A percentile compares a stretch with the other conserved stretches of the same genome.
Evolutionary conservation across 2,329 filamentous ascomycete species (phyloP).

Genomic region (Cercospora brassicicola): DNA sequence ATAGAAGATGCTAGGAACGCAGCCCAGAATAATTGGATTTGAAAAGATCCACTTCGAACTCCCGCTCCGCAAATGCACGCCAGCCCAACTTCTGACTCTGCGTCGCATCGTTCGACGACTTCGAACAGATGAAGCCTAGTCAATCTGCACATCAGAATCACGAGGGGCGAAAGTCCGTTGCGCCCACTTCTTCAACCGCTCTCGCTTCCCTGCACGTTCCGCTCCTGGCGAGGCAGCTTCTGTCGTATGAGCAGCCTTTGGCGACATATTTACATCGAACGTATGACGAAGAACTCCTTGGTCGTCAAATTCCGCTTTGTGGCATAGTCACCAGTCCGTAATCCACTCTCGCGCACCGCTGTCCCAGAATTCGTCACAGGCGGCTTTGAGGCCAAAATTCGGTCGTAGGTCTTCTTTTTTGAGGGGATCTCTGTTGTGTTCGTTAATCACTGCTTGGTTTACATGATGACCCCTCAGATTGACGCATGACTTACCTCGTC

Average conservation of each 20-base stretch:
- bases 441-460: no score
- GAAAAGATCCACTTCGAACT: background rate
- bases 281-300: slow-evolving; percentile 5
- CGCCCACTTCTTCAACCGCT: slow-evolving; percentile 11
- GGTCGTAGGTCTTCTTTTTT: slow-evolving; percentile 69
- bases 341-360: slow-evolving; percentile 86
- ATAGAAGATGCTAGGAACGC: background rate
- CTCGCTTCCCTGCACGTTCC: background rate
- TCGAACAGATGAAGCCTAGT: background rate
- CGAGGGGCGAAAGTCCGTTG: slow-evolving; percentile 3
- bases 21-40: background rate
- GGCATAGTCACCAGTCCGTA: slow-evolving; percentile 31
- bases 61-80: background rate
- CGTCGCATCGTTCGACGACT: background rate
- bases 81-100: background rate
- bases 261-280: background rate
- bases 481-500: slow-evolving; percentile 55
- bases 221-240: background rate
- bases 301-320: slow-evolving; percentile 6
- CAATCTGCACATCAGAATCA: slow-evolving; percentile 4
- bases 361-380: slow-evolving; percentile 80
- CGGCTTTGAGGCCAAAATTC: slow-evolving; percentile 77
- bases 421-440: slow-evolving; percentile 50
- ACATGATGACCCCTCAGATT: no score
- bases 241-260: background rate